Conservation (phyloP, 2,329 filamentous ascomycete genomes). For the Passalora sequoiae region DNA sequence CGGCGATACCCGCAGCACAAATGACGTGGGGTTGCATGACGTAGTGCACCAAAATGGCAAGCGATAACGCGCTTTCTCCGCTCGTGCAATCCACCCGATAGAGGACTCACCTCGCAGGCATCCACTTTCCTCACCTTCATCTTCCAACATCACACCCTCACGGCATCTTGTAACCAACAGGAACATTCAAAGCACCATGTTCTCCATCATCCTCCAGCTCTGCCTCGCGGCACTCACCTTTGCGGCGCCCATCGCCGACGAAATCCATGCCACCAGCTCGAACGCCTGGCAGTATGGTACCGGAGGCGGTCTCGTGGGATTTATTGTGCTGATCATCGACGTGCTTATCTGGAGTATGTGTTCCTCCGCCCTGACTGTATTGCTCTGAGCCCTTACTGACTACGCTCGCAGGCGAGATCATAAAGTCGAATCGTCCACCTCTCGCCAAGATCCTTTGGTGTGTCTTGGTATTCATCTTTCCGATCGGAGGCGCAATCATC, state of each 20-base stretch:
- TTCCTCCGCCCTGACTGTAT: neutral
- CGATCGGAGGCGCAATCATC: constrained; percentile 56
- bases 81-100: no score
- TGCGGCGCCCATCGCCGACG: constrained; percentile 38
- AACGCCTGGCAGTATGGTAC: constrained; percentile 54
- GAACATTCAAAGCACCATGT: constrained; percentile 9
- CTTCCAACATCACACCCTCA: no score
- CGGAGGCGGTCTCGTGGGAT: constrained; percentile 57
- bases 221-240: constrained; percentile 47
- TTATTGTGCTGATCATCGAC: constrained; percentile 58
- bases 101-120: no score
- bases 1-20: no score
- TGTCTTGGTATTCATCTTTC: constrained; percentile 60
- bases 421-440: constrained; percentile 58
- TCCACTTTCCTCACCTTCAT: no score
- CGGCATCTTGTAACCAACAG: neutral
- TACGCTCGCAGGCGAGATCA: constrained; percentile 52
- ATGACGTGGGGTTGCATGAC: no score
- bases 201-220: constrained; percentile 50
- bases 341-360: constrained; percentile 58
- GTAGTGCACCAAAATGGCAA: no score
- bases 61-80: no score
- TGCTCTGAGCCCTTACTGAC: neutral
- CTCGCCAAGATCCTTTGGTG: constrained; percentile 58
- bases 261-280: constrained; percentile 39